A percentile compares a stretch with the other conserved stretches of the same genome.
phyloP scores from a whole-genome alignment of 208 protist genomes.

The Leishmania tropica region DNA sequence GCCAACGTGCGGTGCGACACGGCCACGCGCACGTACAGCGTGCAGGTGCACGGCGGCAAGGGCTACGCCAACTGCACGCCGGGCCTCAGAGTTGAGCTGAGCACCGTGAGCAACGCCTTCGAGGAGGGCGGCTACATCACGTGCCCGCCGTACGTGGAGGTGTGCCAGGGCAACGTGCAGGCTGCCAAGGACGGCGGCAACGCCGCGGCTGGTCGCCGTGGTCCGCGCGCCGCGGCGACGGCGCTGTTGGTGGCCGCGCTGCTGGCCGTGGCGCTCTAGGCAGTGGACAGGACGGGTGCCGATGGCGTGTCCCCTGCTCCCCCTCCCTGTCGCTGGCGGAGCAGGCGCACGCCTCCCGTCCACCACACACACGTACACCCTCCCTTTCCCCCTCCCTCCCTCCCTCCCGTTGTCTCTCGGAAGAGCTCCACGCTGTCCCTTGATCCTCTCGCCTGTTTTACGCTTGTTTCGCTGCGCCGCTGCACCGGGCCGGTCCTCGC shows the following conservation, averaged over 20 bases:
- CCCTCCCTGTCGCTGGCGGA: too few species aligned
- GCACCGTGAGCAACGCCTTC: background rate
- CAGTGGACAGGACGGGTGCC: background rate
- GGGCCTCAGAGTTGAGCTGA: background rate
- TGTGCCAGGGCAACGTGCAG: conserved; percentile 5
- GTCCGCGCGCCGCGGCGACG: background rate
- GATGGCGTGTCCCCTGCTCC: background rate
- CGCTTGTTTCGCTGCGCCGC: background rate
- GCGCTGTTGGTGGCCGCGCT: background rate
- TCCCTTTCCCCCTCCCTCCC: too few species aligned
- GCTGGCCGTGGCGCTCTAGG: background rate
- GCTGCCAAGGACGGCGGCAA: background rate
- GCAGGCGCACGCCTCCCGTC: too few species aligned
- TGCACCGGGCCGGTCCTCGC: too few species aligned
- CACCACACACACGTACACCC: too few species aligned
- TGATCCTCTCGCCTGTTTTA: background rate
- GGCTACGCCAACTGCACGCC: conserved; percentile 1
- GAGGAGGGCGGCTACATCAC: conserved; percentile 4
- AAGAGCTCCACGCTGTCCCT: too few species aligned
- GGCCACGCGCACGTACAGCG: conserved; percentile 1
- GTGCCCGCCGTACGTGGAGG: conserved; percentile 13
- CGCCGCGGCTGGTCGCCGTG: background rate
- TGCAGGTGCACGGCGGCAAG: conserved; percentile 4
- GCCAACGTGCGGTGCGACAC: conserved; percentile 6
- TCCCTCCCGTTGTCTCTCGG: too few species aligned